Conservation (phyloP, 2,329 filamentous ascomycete species). For the Ascochyta lentis region DNA sequence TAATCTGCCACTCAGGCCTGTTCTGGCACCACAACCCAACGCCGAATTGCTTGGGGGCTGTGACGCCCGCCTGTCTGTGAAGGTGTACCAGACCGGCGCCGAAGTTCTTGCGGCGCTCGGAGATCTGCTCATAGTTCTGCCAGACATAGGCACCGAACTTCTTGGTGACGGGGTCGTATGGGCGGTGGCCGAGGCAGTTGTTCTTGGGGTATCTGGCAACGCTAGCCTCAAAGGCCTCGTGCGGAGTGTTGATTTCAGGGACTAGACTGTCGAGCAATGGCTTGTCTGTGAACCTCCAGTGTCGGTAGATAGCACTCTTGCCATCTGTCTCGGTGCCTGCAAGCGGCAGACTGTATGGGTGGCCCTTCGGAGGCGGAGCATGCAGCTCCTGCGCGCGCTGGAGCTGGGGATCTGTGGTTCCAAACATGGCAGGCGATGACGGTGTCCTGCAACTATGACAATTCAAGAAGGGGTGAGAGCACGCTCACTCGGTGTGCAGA, state of each 20-base stretch:
- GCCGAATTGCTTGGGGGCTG: slow-evolving; percentile 66
- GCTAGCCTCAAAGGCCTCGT: slow-evolving; percentile 77
- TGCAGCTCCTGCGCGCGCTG: slow-evolving; percentile 58
- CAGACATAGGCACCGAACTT: slow-evolving; percentile 80
- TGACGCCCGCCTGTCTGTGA: slow-evolving; percentile 74
- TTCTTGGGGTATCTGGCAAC: slow-evolving; percentile 68
- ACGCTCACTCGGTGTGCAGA: background rate
- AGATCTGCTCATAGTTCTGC: slow-evolving; percentile 82
- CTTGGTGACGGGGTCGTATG: slow-evolving; percentile 77
- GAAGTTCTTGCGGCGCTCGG: slow-evolving; percentile 79
- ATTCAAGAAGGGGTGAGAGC: background rate
- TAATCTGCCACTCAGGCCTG: slow-evolving; percentile 86
- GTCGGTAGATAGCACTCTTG: slow-evolving; percentile 79
- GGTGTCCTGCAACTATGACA: background rate
- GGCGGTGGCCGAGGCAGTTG: slow-evolving; percentile 79
- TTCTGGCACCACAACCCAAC: slow-evolving; percentile 89
- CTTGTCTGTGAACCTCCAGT: slow-evolving; percentile 77
- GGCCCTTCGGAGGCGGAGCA: slow-evolving; percentile 71
- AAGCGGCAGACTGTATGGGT: slow-evolving; percentile 78
- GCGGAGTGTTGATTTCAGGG: slow-evolving; percentile 71
- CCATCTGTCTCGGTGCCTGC: slow-evolving; percentile 76
- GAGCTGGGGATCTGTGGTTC: slow-evolving; percentile 35
- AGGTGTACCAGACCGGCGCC: slow-evolving; percentile 86
- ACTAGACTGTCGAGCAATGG: slow-evolving; percentile 60
- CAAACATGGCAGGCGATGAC: slow-evolving; percentile 35